Base-by-base conservation (phyloP, 2,329 filamentous ascomycete species). In the Hymenoscyphus infarciens region DNA sequence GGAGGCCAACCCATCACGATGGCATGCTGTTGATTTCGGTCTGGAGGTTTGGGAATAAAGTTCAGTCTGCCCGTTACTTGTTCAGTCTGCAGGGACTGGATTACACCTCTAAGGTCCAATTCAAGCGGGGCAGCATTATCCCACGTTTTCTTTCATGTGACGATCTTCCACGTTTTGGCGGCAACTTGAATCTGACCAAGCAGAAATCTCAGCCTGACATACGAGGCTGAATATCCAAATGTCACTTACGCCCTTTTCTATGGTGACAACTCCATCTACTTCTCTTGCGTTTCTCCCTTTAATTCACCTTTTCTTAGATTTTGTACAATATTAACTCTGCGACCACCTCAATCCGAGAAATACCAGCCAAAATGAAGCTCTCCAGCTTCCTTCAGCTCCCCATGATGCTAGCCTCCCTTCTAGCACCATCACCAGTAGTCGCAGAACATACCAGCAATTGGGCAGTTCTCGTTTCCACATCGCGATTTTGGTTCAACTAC, bases 401-500 rank as follows among this genome's bases (percentile, higher is more conserved):
- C 56, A 78, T 80, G 45, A 78, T 80, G 68, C 75, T 85, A 55
- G 76, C 80, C 49, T 71, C 79, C 63, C 71, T 85, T 62, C 74
- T 86, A 56, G 74, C 78, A 61, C 75, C 81, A 8, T 33, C 64
- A 8, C 58, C 68, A 45, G 71, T 72, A 27, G 75, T 75, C 31
- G 85, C 87, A 68, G 89, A 94, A 71, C 95, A 99, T 79, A 99
- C 95, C 16, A 97, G 92, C 75, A 99, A 99, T 79, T 99, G 95
- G 95, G 95, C 95, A 10, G 95, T 99, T 66, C 87, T 99, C n/a
- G 95, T 99, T 63, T 95, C 91, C 68, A 99, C 95, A 5, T 99
- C 95, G 60, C 90, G 95, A 60, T 99, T 99, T 83, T 99, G 95
- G 95, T 99, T 99, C 87, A 99, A 99, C 80, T 99, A 99, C 78